Evolutionary conservation across 169 alveolate species (phyloP), one percentile per base, ranked within the genome.

Genomic region (Plasmodium billcollinsi): DNA sequence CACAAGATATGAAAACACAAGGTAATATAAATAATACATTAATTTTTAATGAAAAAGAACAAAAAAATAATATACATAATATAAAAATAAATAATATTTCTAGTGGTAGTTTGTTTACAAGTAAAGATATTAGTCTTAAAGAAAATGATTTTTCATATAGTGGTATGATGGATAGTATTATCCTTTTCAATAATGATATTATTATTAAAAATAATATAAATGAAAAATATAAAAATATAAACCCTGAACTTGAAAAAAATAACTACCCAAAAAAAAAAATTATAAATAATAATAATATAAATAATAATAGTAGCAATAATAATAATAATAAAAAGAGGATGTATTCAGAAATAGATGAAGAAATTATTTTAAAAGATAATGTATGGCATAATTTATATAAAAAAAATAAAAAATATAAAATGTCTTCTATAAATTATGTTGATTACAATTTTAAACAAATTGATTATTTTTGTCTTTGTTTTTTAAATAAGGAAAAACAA

Each of bases 331-430:
- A 70, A 54, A 83, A 83, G 70, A 59, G 91, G 45, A 14, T 14
- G 1, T 59, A 47, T 54, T 70, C 66, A 3, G 72, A 83, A n/a
- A 69, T 83, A 18, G 91, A 83, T 29, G 62, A 83, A 24, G 91
- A 69, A 26, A 69, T 72, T 21, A 50, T 69, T n/a, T 33, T 83
- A 47, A 52, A 62, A 26, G 73, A 83, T 56, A 69, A 50, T 54
- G 45, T 54, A 12, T 83, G 91, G 91, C 15, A 56, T 2, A 33
- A 47, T n/a, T 12, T 24, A 58, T 39, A 39, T 39, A 83, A 67
- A 24, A 83, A 20, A 43, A 83, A 69, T 18, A 83, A 83, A 45
- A 49, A 54, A 59, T 45, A 50, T 29, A 52, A 67, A 8, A 50
- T 18, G 24, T 39, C 47, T 39, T 14, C 8, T n/a, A 14, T 11